Percentiles rank a stretch among this genome's conserved stretches.
Conservation (phyloP, 768 basidiomycete genomes). For the Xerocomellus amylosporus region DNA sequence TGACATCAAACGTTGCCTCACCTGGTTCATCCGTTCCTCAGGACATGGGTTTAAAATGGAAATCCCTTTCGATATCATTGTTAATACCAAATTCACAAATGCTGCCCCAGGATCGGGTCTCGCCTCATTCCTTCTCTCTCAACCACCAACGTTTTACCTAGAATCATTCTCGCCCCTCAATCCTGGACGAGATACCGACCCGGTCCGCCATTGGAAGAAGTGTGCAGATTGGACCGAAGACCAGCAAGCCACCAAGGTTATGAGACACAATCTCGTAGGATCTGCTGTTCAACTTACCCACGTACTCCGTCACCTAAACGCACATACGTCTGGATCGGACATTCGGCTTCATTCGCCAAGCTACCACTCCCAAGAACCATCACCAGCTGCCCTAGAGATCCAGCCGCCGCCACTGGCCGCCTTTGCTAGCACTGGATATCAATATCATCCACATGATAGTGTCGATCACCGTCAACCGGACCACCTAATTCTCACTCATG, state of each 20-base stretch:
- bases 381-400: slow-evolving; percentile 37
- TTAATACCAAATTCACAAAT: slow-evolving; percentile 54
- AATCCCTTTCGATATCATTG: slow-evolving; percentile 63
- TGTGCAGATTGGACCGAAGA: slow-evolving; percentile 79
- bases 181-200: slow-evolving; percentile 28
- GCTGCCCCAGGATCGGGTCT: slow-evolving; percentile 53
- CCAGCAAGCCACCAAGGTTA: slow-evolving; percentile 59
- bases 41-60: slow-evolving; percentile 86
- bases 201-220: slow-evolving; percentile 52
- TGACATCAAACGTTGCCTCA: slow-evolving; percentile 60
- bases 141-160: slow-evolving; percentile 66
- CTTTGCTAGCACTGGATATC: slow-evolving; percentile 30
- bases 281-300: slow-evolving; percentile 58
- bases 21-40: slow-evolving; percentile 75
- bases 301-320: slow-evolving; percentile 48
- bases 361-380: slow-evolving; percentile 31
- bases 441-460: slow-evolving; percentile 29
- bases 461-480: slow-evolving; percentile 16
- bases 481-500: slow-evolving; percentile 21
- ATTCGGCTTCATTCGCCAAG: slow-evolving; percentile 37
- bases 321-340: slow-evolving; percentile 32
- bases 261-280: slow-evolving; percentile 66
- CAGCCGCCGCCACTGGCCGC: slow-evolving; percentile 39
- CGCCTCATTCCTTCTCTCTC: slow-evolving; percentile 63
- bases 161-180: slow-evolving; percentile 42